A percentile compares a stretch with the other conserved stretches of the same genome.
Evolutionary conservation across 495 filamentous ascomycete species (phyloP).

Genomic region (Aspergillus funiculosus): DNA sequence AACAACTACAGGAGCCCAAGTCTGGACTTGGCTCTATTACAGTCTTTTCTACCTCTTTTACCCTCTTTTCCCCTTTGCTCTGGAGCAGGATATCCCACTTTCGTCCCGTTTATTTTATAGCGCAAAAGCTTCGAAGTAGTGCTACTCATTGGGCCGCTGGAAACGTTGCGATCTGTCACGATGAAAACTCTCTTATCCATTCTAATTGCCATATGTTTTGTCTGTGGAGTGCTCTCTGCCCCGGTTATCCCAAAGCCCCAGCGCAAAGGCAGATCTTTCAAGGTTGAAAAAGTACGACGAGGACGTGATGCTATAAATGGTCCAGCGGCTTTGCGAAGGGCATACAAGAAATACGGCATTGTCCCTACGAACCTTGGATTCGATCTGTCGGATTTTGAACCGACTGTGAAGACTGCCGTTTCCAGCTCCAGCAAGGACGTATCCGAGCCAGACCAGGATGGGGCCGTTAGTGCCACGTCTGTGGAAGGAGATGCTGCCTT

Average conservation of each 20-base stretch:
- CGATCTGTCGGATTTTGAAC: slow-evolving; percentile 35
- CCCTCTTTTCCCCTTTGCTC: slow-evolving; percentile 11
- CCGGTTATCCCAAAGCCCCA: slow-evolving; percentile 24
- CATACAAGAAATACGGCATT: slow-evolving; percentile 60
- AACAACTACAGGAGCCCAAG: background rate
- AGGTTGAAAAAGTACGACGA: slow-evolving; percentile 53
- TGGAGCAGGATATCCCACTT: slow-evolving; percentile 21
- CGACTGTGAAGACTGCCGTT: slow-evolving; percentile 22
- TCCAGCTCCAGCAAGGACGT: slow-evolving; percentile 17
- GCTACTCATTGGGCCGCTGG: slow-evolving; percentile 2
- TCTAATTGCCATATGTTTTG: slow-evolving; percentile 27
- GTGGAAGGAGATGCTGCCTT: slow-evolving; percentile 62
- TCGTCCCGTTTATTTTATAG: slow-evolving; percentile 4
- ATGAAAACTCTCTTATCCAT: slow-evolving; percentile 32
- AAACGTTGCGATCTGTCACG: slow-evolving; percentile 11
- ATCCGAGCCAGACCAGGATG: slow-evolving; percentile 35
- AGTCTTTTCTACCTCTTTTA: slow-evolving; percentile 22
- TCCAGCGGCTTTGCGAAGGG: slow-evolving; percentile 52
- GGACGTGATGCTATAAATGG: slow-evolving; percentile 49
- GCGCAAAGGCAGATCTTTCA: slow-evolving; percentile 46
- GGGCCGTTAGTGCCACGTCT: slow-evolving; percentile 56
- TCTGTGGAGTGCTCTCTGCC: slow-evolving; percentile 36
- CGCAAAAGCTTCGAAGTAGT: slow-evolving; percentile 3
- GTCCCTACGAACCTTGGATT: slow-evolving; percentile 21
- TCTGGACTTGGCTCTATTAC: slow-evolving; percentile 9